Percentiles rank a stretch among this genome's conserved stretches.
Conservation (phyloP, 2,329 filamentous ascomycete genomes). For the Hypoxylon sp. region DNA sequence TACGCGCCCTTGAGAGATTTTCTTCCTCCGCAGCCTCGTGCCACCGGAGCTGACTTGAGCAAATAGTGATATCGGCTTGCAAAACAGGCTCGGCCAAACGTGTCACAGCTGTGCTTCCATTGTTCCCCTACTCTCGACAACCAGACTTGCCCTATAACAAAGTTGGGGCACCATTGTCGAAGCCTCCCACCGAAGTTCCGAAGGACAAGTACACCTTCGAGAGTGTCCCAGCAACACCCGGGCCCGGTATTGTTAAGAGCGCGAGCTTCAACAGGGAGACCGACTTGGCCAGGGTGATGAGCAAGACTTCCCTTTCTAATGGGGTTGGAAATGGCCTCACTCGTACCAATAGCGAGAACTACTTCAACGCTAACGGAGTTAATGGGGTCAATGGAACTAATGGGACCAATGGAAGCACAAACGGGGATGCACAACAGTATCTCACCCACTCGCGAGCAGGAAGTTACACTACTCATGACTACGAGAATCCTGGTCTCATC, state of each 20-base stretch:
- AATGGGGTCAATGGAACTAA: constrained; percentile 20
- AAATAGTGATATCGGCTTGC: constrained; percentile 87
- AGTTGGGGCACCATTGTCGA: constrained; percentile 87
- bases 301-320: constrained; percentile 73
- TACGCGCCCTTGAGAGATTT: constrained; percentile 41
- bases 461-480: constrained; percentile 75
- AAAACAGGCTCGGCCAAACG: constrained; percentile 92
- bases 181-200: constrained; percentile 67
- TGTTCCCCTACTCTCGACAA: constrained; percentile 97
- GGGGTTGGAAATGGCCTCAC: constrained; percentile 59
- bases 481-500: constrained; percentile 70
- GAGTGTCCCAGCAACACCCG: constrained; percentile 89
- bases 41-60: constrained; percentile 38
- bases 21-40: constrained; percentile 1
- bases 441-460: constrained; percentile 61
- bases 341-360: constrained; percentile 50
- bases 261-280: constrained; percentile 76
- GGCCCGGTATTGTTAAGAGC: constrained; percentile 78
- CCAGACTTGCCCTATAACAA: constrained; percentile 98
- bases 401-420: constrained; percentile 29
- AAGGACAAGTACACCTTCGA: constrained; percentile 87
- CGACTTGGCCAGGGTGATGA: constrained; percentile 81
- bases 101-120: constrained; percentile 92
- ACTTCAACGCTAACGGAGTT: constrained; percentile 45
- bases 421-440: constrained; percentile 54